Evolutionary conservation across 164 flowering plant species (phyloP), one percentile per base, ranked within the genome.

Genomic region (Houttuynia cordata): DNA sequence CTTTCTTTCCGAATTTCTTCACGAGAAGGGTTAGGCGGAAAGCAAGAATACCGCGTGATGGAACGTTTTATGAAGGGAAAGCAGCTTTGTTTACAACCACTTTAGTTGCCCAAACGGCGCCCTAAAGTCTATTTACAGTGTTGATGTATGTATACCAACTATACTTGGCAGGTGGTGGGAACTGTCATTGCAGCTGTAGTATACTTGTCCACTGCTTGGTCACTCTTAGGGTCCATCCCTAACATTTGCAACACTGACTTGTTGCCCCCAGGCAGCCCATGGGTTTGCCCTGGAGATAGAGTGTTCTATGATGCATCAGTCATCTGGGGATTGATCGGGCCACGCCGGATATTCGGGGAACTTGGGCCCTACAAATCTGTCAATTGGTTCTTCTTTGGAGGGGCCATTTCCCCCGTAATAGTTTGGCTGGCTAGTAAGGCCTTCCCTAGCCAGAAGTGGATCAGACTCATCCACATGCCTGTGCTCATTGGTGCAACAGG

Each of bases 301-400:
- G 95, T 88, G 2, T 86, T 86, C 68, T 88, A 82, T 41, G 95
- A 88, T 50, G 92, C 98, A 0, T 88, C 98, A 0, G 92, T 91
- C 8, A 77, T 88, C 8, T 91, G 94, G 96, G 98, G 98, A 1
- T 56, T 91, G 56, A 78, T 91, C n/a, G 98, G 96, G 0, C 97
- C 97, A 0, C 76, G 87, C 1, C 68, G 84, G 60, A 85, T 87
- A 20, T 87, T 90, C 7, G 97, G 96, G 0, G 79, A 85, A 60
- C 68, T 76, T 19, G 95, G 97, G 0, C 34, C 58, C 0, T 90
- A 91, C 30, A 64, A 34, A 10, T 71, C 76, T 0, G 59, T 91
- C n/a, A 87, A 87, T 53, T 86, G 96, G 97, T 91, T 81, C 77
- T 91, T 91, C 78, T 64, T 86, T 4, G 83, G 24, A 0, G 97